These are phyloP conservation scores for Paramyrothecium roridum DNA, from an alignment of 2,329 filamentous ascomycete genomes.

Conservation along the genomic window DNA sequence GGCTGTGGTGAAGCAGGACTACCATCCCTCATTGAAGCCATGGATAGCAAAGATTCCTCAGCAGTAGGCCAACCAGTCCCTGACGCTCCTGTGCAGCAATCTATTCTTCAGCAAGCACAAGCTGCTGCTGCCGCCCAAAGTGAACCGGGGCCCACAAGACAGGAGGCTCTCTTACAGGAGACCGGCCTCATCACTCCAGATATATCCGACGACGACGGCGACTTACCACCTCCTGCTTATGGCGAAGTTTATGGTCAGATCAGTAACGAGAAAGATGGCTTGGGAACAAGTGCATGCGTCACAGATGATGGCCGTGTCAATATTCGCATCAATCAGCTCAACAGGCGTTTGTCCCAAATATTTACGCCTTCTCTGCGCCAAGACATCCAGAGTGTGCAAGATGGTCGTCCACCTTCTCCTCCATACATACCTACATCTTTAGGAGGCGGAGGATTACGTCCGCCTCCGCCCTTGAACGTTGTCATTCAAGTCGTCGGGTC, in stretches of 20 bases:
- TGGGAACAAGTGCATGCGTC: slow-evolving; percentile 25
- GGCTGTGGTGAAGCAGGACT: no score
- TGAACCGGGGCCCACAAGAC: background rate
- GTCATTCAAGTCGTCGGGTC: slow-evolving; percentile 79
- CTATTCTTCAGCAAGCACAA: slow-evolving; percentile 4
- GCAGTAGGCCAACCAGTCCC: no score
- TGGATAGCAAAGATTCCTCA: no score
- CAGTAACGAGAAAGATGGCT: slow-evolving; percentile 27
- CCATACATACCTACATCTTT: slow-evolving; percentile 5
- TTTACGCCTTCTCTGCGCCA: slow-evolving; percentile 3
- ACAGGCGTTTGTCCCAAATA: slow-evolving; percentile 8
- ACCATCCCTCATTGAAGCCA: no score
- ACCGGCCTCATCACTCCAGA: slow-evolving; percentile 1
- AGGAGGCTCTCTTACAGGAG: slow-evolving; percentile 2
- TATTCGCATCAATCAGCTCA: slow-evolving; percentile 11
- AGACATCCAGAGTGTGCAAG: background rate
- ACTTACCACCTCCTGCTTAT: slow-evolving; percentile 32
- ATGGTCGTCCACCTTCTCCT: background rate
- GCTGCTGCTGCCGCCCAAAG: slow-evolving; percentile 1
- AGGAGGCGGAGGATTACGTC: background rate
- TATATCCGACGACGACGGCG: slow-evolving; percentile 11
- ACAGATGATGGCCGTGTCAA: slow-evolving; percentile 10
- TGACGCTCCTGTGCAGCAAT: background rate
- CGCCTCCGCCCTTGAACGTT: slow-evolving; percentile 55
- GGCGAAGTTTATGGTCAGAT: slow-evolving; percentile 35